These are phyloP conservation scores for Thalassiosira livingstoniorum DNA, from an alignment of 352 stramenopile species.

Conservation along the genomic window DNA sequence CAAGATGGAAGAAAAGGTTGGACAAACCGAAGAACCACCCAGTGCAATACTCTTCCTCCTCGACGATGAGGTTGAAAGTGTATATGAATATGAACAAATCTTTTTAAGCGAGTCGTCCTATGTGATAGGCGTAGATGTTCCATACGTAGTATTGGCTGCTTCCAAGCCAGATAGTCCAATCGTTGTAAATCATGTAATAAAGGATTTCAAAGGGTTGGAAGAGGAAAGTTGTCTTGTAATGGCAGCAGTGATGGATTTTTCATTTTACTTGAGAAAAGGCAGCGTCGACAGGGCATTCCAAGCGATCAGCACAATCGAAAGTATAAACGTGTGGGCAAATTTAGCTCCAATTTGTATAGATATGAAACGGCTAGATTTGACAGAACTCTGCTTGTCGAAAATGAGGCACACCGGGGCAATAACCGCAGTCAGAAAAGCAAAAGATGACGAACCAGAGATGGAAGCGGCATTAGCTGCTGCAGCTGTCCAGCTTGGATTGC, in stretches of 20 bases:
- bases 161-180: background rate
- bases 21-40: too few relatives aligned
- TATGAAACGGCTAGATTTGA: conserved; percentile 93
- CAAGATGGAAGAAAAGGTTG: too few relatives aligned
- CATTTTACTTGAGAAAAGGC: conserved; percentile 93
- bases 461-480: conserved; percentile 90
- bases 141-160: conserved; percentile 29
- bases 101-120: background rate
- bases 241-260: conserved; percentile 93
- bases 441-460: conserved; percentile 76
- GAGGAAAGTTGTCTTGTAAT: conserved; percentile 89
- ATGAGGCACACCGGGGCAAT: conserved; percentile 93
- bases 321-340: conserved; percentile 93
- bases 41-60: conserved; percentile 30
- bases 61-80: conserved; percentile 13
- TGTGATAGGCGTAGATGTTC: conserved; percentile 37
- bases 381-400: conserved; percentile 93
- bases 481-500: conserved; percentile 91
- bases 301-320: conserved; percentile 93
- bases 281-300: conserved; percentile 96
- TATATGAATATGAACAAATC: conserved; percentile 37
- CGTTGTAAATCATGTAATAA: conserved; percentile 89
- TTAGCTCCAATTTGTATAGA: conserved; percentile 97
- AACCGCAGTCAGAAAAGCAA: conserved; percentile 88
- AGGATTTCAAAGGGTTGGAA: conserved; percentile 90